Evolutionary conservation across 768 basidiomycete species (phyloP), one percentile per base, ranked within the genome.

Genomic region (Rhizopogon salebrosus): DNA sequence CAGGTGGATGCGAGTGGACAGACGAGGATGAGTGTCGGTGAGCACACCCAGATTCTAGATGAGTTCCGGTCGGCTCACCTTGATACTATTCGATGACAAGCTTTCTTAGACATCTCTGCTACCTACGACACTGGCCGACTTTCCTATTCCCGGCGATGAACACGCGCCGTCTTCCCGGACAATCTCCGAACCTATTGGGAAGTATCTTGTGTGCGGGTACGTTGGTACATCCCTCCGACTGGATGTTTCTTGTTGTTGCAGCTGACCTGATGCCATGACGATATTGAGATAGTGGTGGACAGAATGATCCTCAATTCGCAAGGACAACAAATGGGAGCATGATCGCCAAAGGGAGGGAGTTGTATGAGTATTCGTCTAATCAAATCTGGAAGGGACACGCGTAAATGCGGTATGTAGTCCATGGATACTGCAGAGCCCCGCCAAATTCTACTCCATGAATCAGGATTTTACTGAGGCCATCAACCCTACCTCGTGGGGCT

Each of bases 131-230:
- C 89, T n/a, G n/a, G n/a, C n/a, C 89, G 6, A 93, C 92, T 7
- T 92, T 87, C 62, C 70, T 98, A 35, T 98, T 95, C 64, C 95
- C 95, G 1, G 97, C 95, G 0, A 99, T 98, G 95, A 99, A 99
- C 68, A 98, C 97, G 3, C 75, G 78, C 98, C 14, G 75, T 88
- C 36, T 78, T 95, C 5, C 76, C 75, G 24, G 88, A 94, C 1
- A 22, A 77, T 98, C 14, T 75, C 88, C 5, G 95, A 95, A 0
- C 95, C 95, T 0, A 87, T 95, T 23, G 88, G 88, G 0, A 98
- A 98, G 66, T 72, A 62, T 16, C 76, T 98, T 2, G 95, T 95
- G 11, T 98, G 95, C 62, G 94, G 95, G 3, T 95, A 98, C 64
- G 70, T 91, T 40, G 94, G 95, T 89, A 59, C 38, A 84, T 69